Evolutionary conservation across 2,329 filamentous ascomycete species (phyloP).

Genomic region (Colletotrichum coccodes): DNA sequence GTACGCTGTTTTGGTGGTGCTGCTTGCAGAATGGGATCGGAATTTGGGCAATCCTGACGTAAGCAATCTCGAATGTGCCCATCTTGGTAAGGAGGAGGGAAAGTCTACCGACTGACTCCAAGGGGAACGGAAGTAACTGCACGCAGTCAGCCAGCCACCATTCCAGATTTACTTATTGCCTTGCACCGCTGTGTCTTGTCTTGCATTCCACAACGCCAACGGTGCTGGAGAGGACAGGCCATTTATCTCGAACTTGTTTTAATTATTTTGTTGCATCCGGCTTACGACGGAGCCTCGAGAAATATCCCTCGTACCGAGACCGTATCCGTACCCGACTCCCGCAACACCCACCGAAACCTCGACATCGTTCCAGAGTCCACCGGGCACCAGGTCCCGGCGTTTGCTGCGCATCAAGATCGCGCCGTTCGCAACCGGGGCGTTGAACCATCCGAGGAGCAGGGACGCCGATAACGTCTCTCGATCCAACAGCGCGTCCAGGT

Average conservation of each 20-base stretch:
- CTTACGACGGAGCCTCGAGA: not conserved
- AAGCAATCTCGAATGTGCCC: not conserved
- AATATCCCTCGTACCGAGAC: not conserved
- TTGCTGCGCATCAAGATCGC: not conserved
- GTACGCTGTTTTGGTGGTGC: not conserved
- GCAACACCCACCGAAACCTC: not conserved
- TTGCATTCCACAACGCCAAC: not conserved
- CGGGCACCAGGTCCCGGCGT: not conserved
- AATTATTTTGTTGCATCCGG: not conserved
- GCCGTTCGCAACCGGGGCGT: not conserved
- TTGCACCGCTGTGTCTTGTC: not conserved
- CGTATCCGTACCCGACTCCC: not conserved
- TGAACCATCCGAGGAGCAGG: not conserved
- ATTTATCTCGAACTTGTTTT: not conserved
- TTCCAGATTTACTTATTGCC: not conserved
- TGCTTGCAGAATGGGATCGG: conserved; percentile 6
- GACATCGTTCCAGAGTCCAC: not conserved
- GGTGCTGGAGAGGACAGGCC: not conserved
- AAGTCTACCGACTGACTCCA: not conserved
- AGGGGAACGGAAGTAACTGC: not conserved
- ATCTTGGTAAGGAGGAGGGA: not conserved
- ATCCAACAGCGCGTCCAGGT: not conserved
- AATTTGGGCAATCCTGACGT: not conserved
- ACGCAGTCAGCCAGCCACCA: not conserved
- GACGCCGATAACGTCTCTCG: not conserved